phyloP scores from a whole-genome alignment of 495 filamentous ascomycete genomes.

The Evansstolkia leycettana region DNA sequence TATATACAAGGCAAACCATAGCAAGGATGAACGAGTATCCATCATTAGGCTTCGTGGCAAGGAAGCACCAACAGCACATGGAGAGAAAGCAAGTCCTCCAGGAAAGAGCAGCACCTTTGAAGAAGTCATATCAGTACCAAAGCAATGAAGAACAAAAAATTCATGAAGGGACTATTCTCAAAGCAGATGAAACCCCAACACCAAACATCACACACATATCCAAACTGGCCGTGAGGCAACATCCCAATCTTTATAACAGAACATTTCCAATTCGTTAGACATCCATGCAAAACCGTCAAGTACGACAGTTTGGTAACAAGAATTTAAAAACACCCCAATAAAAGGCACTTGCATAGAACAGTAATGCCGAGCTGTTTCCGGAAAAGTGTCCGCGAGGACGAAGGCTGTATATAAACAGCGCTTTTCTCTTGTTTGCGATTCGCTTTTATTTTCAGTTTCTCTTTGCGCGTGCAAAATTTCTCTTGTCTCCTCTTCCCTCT shows the following conservation, averaged over 20 bases:
- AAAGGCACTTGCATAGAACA: conserved; percentile 5
- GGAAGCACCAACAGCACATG: too few relatives aligned
- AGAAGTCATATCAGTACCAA: too few relatives aligned
- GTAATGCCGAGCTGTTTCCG: conserved; percentile 1
- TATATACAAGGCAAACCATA: too few relatives aligned
- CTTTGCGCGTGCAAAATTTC: neutral
- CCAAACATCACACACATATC: too few relatives aligned
- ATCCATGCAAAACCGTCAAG: conserved; percentile 1
- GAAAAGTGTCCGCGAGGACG: conserved; percentile 16
- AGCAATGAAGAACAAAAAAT: too few relatives aligned
- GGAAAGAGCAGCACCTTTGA: too few relatives aligned
- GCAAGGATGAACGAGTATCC: too few relatives aligned
- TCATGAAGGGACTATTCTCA: too few relatives aligned
- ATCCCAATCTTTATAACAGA: conserved; percentile 24
- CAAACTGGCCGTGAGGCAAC: conserved; percentile 28
- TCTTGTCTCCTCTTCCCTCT: neutral
- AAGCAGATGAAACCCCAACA: too few relatives aligned
- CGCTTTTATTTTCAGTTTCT: conserved; percentile 3
- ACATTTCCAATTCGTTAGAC: conserved; percentile 21
- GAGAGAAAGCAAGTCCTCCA: too few relatives aligned
- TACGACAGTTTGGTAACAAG: too few relatives aligned
- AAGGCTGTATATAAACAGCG: neutral
- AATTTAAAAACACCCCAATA: conserved; percentile 4
- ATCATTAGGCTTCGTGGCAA: too few relatives aligned
- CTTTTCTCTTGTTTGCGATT: neutral